phyloP scores from a whole-genome alignment of 495 filamentous ascomycete species.

The Diplogelasinospora grovesii region DNA sequence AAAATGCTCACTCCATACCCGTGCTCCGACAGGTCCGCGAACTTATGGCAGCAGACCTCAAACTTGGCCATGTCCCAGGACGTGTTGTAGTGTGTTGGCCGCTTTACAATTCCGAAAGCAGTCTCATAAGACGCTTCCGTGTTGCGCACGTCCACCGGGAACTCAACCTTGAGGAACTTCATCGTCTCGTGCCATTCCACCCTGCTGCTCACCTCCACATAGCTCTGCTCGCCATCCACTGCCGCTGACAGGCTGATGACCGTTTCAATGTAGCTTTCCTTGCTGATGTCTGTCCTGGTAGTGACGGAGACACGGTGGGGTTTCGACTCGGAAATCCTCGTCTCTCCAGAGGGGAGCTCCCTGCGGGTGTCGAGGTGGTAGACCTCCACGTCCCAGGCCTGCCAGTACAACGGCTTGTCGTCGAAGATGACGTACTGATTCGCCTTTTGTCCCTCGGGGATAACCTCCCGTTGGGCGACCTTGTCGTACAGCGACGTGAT shows the following conservation, averaged over 20 bases:
- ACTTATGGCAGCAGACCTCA: slow-evolving; percentile 96
- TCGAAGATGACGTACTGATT: slow-evolving; percentile 94
- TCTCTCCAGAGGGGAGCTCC: slow-evolving; percentile 58
- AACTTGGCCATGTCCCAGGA: slow-evolving; percentile 99
- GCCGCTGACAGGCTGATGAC: slow-evolving; percentile 72
- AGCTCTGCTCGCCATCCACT: slow-evolving; percentile 54
- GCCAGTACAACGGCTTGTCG: slow-evolving; percentile 97
- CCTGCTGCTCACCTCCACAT: slow-evolving; percentile 71
- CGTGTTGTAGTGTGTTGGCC: slow-evolving; percentile 94
- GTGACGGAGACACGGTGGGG: slow-evolving; percentile 70
- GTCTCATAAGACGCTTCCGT: slow-evolving; percentile 96
- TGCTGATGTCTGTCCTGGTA: slow-evolving; percentile 79
- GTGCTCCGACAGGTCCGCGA: slow-evolving; percentile 90
- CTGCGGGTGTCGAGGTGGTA: slow-evolving; percentile 85
- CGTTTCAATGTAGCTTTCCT: slow-evolving; percentile 80
- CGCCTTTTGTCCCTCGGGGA: slow-evolving; percentile 71
- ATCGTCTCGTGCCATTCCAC: slow-evolving; percentile 92
- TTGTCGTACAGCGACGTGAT: slow-evolving; percentile 81
- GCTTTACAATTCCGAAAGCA: slow-evolving; percentile 78
- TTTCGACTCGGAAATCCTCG: slow-evolving; percentile 64
- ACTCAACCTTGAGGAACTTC: slow-evolving; percentile 99
- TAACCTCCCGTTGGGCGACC: slow-evolving; percentile 61
- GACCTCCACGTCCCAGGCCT: slow-evolving; percentile 98
- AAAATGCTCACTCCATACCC: slow-evolving; percentile 89
- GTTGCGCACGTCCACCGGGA: slow-evolving; percentile 86